Evolutionary conservation across 164 flowering plant genomes (phyloP), one percentile per base, ranked within the genome.

Genomic region (Stephania japonica): DNA sequence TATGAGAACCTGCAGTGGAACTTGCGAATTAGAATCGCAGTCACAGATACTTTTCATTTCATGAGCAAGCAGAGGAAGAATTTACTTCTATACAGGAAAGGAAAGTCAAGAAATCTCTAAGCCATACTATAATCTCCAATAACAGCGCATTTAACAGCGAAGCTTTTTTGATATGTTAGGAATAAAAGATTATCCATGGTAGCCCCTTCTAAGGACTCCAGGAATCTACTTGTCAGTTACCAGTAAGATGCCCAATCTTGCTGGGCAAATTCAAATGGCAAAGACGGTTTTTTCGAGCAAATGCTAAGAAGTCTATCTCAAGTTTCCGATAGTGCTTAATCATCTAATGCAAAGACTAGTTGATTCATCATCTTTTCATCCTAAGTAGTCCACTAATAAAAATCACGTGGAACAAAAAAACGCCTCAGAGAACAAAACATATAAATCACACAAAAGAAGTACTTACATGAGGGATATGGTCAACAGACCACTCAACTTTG

Each of bases 401-500:
- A 47, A 47, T 47, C 53, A 47, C 18, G 7, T 44, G 53, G 53
- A 12, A 47, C 13, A 61, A 4, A 61, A 9, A 61, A 61, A 61
- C 19, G 5, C 10, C 4, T 61, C 7, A 27, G 53, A 50, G 13
- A 21, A 53, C 42, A 1, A 24, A 7, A 10, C 67, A 72, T 43
- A 61, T 49, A 26, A 70, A 75, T 10, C 11, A 69, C 26, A 63
- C 43, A 49, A 49, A 47, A 7, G 19, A 65, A 42, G 43, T 27
- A 75, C 89, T 84, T 86, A 91, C 99, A n/a, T 70, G 85, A 79
- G 97, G 99, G 59, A 68, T 79, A 75, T 83, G 91, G 70, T 84
- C 86, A 73, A 88, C 70, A 71, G 87, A 79, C 99, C 99, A 94
- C 25, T 87, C 90, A 38, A 86, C 85, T 80, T 76, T 73, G 80